Base-by-base conservation (phyloP, 257 asterid species). In the Knoxia roxburghii region DNA sequence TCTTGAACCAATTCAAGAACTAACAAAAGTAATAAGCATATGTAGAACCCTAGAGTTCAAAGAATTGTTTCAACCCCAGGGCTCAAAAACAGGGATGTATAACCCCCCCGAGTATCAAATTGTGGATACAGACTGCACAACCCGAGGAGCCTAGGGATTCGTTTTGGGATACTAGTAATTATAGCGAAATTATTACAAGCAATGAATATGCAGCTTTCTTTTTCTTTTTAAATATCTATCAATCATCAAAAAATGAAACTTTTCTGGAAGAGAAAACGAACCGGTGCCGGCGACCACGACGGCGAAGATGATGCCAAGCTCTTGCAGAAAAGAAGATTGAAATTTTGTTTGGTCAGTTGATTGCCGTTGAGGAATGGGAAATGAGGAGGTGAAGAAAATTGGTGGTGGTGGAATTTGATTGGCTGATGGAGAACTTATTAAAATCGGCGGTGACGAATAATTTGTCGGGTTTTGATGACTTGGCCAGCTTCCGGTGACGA, bases 131-230 rank as follows among this genome's bases (percentile, higher is more conserved):
- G 52, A 41, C 79, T 77, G 73, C 71, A 21, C 51, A 79, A 65
- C 70, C 74, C 89, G 75, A 79, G 80, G 72, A 66, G 59, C 73
- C 81, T 76, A 76, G 85, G 76, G 75, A 71, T 63, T 73, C 71
- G 87, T 59, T 18, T 49, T 26, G 41, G 26, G 66, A 37, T 51
- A 67, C 62, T 75, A 73, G 17, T 60, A 54, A 69, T 70, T 57
- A 74, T 66, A 49, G 72, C 61, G 60, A 72, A 62, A 65, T 37
- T 41, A 75, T 49, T 68, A 58, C 55, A 9, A 39, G 7, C 39
- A 23, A 32, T 7, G 12, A 15, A 23, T 15, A 60, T 14, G 2
- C 26, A 21, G 15, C 61, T 27, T 26, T 30, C 12, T 43, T 51
- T 66, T 66, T 23, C n/a, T 8, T 7, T 6, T 21, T 20, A 7